These are phyloP conservation scores for Ogataea trehalophila DNA, from an alignment of 805 yeast species.

Conservation along the genomic window DNA sequence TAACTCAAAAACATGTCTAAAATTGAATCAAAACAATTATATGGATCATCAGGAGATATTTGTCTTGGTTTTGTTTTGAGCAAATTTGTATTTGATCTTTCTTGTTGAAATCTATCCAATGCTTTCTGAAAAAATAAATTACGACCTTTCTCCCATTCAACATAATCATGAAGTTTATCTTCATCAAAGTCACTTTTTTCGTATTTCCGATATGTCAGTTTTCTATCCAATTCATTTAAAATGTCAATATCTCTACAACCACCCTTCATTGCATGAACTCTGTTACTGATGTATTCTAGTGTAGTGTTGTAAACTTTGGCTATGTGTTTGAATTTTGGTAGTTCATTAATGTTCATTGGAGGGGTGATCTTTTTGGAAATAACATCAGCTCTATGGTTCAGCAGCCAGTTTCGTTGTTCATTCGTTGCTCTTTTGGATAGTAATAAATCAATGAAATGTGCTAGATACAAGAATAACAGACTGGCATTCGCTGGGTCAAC, in stretches of 20 bases:
- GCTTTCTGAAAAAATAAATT: slow-evolving; percentile 10
- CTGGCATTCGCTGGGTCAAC: slow-evolving; percentile 10
- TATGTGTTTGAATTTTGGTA: slow-evolving; percentile 14
- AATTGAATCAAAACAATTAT: slow-evolving; percentile 10
- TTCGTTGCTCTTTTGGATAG: slow-evolving; percentile 3
- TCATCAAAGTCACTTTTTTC: slow-evolving; percentile 9
- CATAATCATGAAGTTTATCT: background rate
- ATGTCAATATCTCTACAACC: slow-evolving; percentile 14
- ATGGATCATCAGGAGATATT: slow-evolving; percentile 12
- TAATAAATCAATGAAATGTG: slow-evolving; percentile 14
- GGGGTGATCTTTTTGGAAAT: slow-evolving; percentile 11
- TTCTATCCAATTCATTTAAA: slow-evolving; percentile 9
- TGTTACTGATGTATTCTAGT: slow-evolving; percentile 7
- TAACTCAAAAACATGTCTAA: slow-evolving; percentile 8
- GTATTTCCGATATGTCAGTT: slow-evolving; percentile 3
- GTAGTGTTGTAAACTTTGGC: slow-evolving; percentile 11
- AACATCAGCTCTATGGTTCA: slow-evolving; percentile 3
- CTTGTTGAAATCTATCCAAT: slow-evolving; percentile 10
- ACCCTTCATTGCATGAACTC: slow-evolving; percentile 14
- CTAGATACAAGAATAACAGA: slow-evolving; percentile 10
- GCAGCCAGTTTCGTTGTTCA: slow-evolving; percentile 4
- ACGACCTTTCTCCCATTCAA: slow-evolving; percentile 14
- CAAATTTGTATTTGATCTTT: background rate
- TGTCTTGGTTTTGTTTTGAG: slow-evolving; percentile 4
- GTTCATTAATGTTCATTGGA: slow-evolving; percentile 6